Conservation (phyloP, 176 grass and related monocot species). For the Phyllostachys edulis region DNA sequence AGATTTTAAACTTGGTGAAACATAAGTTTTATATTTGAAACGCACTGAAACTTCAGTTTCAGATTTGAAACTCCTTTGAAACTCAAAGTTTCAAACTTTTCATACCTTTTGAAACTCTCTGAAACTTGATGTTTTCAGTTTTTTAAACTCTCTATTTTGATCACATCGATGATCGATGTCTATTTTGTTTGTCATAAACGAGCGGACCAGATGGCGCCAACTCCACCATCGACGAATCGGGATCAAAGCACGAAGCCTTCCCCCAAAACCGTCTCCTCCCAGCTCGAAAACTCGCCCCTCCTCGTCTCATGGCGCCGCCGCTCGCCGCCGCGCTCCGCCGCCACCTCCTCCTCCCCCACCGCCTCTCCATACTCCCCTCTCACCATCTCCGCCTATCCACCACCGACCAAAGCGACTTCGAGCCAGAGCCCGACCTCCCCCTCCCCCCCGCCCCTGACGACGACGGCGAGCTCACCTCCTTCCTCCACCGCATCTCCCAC, state of each 20-base stretch:
- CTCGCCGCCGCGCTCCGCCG: conserved; percentile 5
- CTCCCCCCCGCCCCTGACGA: background rate
- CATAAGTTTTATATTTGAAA: too few species aligned
- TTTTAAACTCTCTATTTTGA: too few species aligned
- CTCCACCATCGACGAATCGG: background rate
- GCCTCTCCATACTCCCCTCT: background rate
- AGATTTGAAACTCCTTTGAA: too few species aligned
- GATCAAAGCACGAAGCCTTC: background rate
- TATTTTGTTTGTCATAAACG: background rate
- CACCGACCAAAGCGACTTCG: conserved; percentile 60
- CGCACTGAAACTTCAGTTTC: too few species aligned
- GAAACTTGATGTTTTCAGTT: too few species aligned
- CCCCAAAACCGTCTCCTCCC: background rate
- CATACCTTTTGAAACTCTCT: too few species aligned
- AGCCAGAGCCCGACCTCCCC: conserved; percentile 45
- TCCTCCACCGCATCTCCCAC: conserved; percentile 56
- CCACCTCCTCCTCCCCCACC: background rate
- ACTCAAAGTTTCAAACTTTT: too few species aligned
- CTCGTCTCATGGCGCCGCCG: conserved; percentile 41
- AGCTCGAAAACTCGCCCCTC: too few species aligned
- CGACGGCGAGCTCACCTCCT: conserved; percentile 53
- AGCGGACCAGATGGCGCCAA: background rate
- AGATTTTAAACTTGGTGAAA: too few species aligned
- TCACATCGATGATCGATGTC: too few species aligned
- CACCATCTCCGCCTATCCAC: background rate